A percentile compares a stretch with the other conserved stretches of the same genome.
phyloP scores from a whole-genome alignment of 768 basidiomycete species.

The Rubroboletus satanas region DNA sequence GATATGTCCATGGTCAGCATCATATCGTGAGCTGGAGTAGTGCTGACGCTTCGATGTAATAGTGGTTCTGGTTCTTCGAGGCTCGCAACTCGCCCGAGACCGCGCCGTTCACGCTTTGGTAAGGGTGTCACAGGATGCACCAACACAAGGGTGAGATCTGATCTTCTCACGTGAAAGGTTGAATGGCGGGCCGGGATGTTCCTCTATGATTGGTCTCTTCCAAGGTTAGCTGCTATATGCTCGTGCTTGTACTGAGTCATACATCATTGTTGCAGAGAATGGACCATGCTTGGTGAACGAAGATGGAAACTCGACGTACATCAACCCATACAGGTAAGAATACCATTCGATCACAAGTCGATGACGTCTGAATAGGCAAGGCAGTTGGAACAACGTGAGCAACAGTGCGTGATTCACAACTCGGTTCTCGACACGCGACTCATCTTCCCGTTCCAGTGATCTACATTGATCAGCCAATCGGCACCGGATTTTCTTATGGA shows the following conservation, averaged over 20 bases:
- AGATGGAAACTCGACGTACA: constrained; percentile 46
- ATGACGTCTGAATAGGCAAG: background rate
- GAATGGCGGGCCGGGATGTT: constrained; percentile 61
- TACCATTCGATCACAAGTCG: background rate
- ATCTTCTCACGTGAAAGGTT: constrained; percentile 34
- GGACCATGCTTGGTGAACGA: constrained; percentile 60
- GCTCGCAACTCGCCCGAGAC: constrained; percentile 55
- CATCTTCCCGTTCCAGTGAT: constrained; percentile 43
- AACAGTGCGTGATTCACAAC: constrained; percentile 45
- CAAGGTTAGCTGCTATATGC: constrained; percentile 39
- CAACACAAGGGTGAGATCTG: background rate
- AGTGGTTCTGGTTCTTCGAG: constrained; percentile 80
- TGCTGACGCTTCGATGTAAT: constrained; percentile 2
- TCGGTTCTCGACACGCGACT: background rate
- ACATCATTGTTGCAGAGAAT: constrained; percentile 41
- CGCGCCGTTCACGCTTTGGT: constrained; percentile 68
- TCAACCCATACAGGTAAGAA: constrained; percentile 58
- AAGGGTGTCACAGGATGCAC: background rate
- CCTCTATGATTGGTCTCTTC: constrained; percentile 63
- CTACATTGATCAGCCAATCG: constrained; percentile 68
- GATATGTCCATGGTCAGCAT: constrained; percentile 55
- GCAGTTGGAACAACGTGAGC: constrained; percentile 64
- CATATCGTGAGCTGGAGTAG: background rate
- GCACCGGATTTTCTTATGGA: constrained; percentile 62
- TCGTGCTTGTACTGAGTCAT: background rate